Base-by-base conservation (phyloP, 768 basidiomycete genomes). In the Termitomyces sp. region DNA sequence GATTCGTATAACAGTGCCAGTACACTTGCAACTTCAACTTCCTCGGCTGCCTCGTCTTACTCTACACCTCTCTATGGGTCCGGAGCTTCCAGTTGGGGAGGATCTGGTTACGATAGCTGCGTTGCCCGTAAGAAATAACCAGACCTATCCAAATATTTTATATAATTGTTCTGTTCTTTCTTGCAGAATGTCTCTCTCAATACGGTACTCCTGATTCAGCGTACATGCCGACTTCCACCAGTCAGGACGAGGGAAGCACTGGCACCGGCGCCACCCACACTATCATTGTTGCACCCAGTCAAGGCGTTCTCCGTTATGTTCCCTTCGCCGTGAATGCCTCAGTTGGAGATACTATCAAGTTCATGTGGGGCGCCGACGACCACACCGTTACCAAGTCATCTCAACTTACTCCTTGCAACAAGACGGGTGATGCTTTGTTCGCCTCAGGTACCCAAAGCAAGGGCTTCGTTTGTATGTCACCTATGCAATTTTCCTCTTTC, bases 341-440 rank as follows among this genome's bases (percentile, higher is more conserved):
- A 34, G 81, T 86, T 59, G 90, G 90, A 56, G 89, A 91, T 72
- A 89, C 87, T 65, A 70, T 93, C 74, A 75, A 78, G 69, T 92
- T 85, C 77, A 76, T 85, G 72, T 93, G 90, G 90, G 80, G 81
- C 57, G 89, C 87, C 54, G 82, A 88, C 76, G 82, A 81, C 68
- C 90, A 91, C 78, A 92, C 89, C 34, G 91, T 92, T 66, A 93
- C 91, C 64, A 88, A 91, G 77, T 83, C 83, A 18, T 89, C 88
- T 0, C 68, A 76, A 48, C 78, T 90, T 59, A 68, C 73, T 4
- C 79, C 85, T 60, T 93, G 91, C 83, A 93, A 93, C 82, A 84
- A 85, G 75, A 81, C 87, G 22, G 59, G 68, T 22, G 81, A 83
- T 52, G 66, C 66, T 20, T 78, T 78, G 42, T 92, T 92, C 76